Evolutionary conservation across 75 land plant species (phyloP).

Genomic region (Pinus albicaulis): DNA sequence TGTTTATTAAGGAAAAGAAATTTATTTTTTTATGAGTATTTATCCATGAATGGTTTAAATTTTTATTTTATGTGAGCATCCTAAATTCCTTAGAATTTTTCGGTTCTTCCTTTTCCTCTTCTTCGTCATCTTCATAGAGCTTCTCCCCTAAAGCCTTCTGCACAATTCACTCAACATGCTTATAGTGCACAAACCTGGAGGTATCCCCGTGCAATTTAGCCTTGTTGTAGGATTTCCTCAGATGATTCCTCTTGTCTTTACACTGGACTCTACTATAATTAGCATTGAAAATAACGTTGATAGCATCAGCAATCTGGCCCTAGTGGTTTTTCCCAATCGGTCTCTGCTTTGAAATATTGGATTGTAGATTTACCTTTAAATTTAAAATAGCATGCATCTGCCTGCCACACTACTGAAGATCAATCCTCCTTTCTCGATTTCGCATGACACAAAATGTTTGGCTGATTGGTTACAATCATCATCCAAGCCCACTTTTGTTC

Average conservation of each 20-base stretch:
- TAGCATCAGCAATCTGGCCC: background rate
- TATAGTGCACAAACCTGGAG: background rate
- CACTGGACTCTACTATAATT: slow-evolving; percentile 3
- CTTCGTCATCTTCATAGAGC: background rate
- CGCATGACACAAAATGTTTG: slow-evolving; percentile 34
- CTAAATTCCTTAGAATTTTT: too few relatives aligned
- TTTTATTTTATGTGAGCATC: too few relatives aligned
- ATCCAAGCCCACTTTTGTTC: slow-evolving; percentile 92
- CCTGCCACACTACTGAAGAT: slow-evolving; percentile 1
- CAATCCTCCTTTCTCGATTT: background rate
- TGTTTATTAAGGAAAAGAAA: too few relatives aligned
- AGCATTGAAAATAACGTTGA: background rate
- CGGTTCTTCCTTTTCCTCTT: background rate
- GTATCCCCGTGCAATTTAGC: slow-evolving; percentile 1
- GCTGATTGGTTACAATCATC: slow-evolving; percentile 73
- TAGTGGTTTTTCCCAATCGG: slow-evolving; percentile 1
- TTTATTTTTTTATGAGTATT: too few relatives aligned
- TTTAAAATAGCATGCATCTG: background rate
- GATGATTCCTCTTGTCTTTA: slow-evolving; percentile 4
- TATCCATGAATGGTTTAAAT: too few relatives aligned
- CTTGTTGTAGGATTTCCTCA: slow-evolving; percentile 3
- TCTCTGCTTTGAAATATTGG: background rate
- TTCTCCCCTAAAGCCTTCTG: background rate
- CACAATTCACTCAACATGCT: background rate
- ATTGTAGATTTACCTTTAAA: background rate